Evolutionary conservation across 495 filamentous ascomycete genomes (phyloP).

Genomic region (Neurospora sublineolata): DNA sequence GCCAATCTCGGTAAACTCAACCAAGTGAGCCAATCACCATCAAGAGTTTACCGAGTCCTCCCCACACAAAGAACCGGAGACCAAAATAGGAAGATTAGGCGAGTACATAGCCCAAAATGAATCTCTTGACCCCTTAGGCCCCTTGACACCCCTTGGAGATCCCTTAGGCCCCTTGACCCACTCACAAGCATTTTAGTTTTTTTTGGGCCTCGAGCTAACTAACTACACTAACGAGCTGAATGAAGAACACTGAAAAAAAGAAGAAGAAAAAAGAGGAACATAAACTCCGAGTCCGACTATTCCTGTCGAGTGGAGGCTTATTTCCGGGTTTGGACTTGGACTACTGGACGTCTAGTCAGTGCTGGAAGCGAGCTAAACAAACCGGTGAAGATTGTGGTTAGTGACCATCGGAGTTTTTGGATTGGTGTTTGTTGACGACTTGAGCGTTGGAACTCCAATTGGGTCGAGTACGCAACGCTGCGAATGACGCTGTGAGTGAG

Average conservation of each 20-base stretch:
- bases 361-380: not conserved
- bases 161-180: not conserved
- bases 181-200: no score
- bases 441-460: not conserved
- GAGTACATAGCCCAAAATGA: not conserved
- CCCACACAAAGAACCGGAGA: not conserved
- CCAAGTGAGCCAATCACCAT: not conserved
- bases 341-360: not conserved
- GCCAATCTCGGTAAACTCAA: not conserved
- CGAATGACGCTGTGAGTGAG: not conserved
- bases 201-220: not conserved
- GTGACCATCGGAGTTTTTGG: not conserved
- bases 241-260: not conserved
- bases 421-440: not conserved
- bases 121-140: not conserved
- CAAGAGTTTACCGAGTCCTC: not conserved
- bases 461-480: not conserved
- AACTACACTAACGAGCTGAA: not conserved
- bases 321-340: not conserved
- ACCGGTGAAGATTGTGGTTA: not conserved
- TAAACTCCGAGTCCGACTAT: not conserved
- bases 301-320: not conserved
- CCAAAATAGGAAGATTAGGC: not conserved
- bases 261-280: not conserved
- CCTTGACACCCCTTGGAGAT: no score